Evolutionary conservation across 257 asterid genomes (phyloP).

Genomic region (Verbascum thapsus): DNA sequence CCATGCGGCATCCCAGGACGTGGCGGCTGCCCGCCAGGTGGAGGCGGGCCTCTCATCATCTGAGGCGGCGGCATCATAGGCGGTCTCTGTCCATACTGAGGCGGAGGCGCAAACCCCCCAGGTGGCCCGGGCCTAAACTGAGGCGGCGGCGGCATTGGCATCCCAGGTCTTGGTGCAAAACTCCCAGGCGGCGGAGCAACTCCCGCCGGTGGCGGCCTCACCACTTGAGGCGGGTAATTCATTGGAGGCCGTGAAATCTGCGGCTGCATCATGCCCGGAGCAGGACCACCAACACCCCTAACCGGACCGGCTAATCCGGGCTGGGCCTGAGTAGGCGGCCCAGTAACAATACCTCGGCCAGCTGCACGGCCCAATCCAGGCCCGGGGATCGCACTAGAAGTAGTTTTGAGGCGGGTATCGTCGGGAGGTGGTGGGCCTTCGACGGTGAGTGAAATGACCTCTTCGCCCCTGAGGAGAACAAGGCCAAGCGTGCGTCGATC

Average conservation of each 20-base stretch:
- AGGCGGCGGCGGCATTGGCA: conserved; percentile 62
- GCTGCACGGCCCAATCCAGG: conserved; percentile 93
- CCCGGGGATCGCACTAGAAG: conserved; percentile 54
- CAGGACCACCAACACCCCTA: conserved; percentile 97
- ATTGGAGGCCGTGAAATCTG: conserved; percentile 77
- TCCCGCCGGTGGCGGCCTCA: conserved; percentile 65
- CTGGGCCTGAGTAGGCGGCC: conserved; percentile 70
- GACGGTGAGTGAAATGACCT: conserved; percentile 38
- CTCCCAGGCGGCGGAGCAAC: conserved; percentile 56
- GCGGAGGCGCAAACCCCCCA: conserved; percentile 59
- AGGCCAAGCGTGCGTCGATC: conserved; percentile 95
- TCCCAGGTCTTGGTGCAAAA: conserved; percentile 45
- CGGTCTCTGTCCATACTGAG: conserved; percentile 79
- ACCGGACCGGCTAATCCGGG: conserved; percentile 89
- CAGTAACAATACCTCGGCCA: conserved; percentile 79
- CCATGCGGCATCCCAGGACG: conserved; percentile 91
- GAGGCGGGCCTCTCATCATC: conserved; percentile 85
- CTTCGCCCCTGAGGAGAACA: conserved; percentile 56
- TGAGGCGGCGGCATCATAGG: conserved; percentile 74
- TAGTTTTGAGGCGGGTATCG: conserved; percentile 47
- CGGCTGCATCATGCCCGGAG: conserved; percentile 98
- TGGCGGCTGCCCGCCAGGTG: conserved; percentile 67
- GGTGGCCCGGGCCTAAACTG: conserved; percentile 63
- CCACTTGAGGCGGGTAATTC: conserved; percentile 53
- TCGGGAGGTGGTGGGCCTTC: conserved; percentile 75